phyloP scores from a whole-genome alignment of 2,329 filamentous ascomycete genomes.

The Iodosphaeria phyllophila region DNA sequence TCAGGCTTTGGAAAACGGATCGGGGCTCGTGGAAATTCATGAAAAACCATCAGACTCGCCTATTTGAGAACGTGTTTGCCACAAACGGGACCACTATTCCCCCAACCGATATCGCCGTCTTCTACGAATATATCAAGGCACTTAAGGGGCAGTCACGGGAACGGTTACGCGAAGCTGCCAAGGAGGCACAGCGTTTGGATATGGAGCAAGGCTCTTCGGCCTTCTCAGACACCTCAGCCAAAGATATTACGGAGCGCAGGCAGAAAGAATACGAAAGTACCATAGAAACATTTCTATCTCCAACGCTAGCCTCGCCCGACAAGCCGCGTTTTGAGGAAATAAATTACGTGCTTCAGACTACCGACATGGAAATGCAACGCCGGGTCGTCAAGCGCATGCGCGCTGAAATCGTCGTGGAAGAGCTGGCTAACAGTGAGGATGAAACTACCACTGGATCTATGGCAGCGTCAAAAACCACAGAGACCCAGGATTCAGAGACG shows the following conservation, averaged over 20 bases:
- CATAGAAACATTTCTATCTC: constrained; percentile 25
- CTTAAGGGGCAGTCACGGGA: constrained; percentile 58
- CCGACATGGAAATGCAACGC: constrained; percentile 31
- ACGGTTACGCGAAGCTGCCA: constrained; percentile 47
- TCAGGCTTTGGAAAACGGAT: constrained; percentile 54
- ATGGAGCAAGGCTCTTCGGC: constrained; percentile 26
- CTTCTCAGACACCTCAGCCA: constrained; percentile 30
- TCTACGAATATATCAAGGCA: constrained; percentile 63
- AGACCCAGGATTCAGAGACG: neutral
- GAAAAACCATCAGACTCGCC: constrained; percentile 73
- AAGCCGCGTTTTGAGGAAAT: constrained; percentile 33
- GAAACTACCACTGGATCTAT: constrained; percentile 11
- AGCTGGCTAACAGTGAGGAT: constrained; percentile 32
- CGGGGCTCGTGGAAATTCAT: constrained; percentile 82
- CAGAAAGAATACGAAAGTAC: constrained; percentile 37
- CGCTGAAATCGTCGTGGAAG: constrained; percentile 35
- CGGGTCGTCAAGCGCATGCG: constrained; percentile 44
- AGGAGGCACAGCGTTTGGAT: constrained; percentile 38
- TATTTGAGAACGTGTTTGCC: constrained; percentile 70
- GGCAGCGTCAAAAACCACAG: constrained; percentile 8
- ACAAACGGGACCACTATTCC: constrained; percentile 52
- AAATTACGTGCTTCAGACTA: constrained; percentile 27
- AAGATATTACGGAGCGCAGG: constrained; percentile 25
- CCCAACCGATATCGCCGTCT: constrained; percentile 43
- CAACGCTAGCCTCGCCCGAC: constrained; percentile 15